Conservation (phyloP, 1,284 basidiomycete genomes). For the Ustilago xerochloae region DNA sequence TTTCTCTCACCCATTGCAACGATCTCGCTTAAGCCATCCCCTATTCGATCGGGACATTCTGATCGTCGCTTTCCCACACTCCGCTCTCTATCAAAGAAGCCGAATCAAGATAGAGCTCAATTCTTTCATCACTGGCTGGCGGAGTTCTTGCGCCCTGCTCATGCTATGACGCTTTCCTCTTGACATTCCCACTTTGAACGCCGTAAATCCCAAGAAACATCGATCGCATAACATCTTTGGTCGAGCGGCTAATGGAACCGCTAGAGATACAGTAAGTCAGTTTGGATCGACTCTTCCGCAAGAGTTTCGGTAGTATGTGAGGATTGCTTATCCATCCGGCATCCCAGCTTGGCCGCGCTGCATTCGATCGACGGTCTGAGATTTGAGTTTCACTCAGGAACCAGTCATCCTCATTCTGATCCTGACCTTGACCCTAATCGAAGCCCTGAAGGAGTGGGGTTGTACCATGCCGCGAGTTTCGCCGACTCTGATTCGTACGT, state of each 20-base stretch:
- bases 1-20: neutral
- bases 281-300: no score
- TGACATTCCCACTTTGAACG: neutral
- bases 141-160: constrained; percentile 1
- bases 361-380: no score
- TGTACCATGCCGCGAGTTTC: no score
- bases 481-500: no score
- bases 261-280: no score
- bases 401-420: no score
- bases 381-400: no score
- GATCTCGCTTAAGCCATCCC: neutral
- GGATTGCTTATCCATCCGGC: no score
- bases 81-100: neutral
- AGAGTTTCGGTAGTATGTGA: no score
- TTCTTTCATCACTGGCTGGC: neutral
- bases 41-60: neutral
- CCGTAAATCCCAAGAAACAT: neutral
- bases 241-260: neutral
- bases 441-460: no score
- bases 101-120: neutral
- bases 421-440: no score
- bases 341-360: no score
- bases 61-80: neutral
- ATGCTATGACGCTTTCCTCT: neutral
- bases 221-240: neutral